A percentile compares a stretch with the other conserved stretches of the same genome.
These are phyloP conservation scores for Aspergillus ruber DNA, from an alignment of 2,329 filamentous ascomycete species.

Conservation along the genomic window DNA sequence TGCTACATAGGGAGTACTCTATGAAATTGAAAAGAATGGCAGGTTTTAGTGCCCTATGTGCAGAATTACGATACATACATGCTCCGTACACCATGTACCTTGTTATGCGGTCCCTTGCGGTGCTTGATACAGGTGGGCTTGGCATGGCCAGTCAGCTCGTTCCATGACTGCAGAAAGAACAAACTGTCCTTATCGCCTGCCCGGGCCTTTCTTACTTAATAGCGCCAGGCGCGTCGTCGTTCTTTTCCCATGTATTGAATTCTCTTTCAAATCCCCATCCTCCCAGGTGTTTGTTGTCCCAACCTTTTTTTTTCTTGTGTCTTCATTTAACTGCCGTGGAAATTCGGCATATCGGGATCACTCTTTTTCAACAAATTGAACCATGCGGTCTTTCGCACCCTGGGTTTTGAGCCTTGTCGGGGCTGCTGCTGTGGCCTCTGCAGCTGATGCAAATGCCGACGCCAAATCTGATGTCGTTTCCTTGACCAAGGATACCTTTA, in stretches of 20 bases:
- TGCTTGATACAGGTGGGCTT: constrained; percentile 10
- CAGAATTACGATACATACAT: background rate
- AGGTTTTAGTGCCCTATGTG: too few species aligned
- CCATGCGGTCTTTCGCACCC: constrained; percentile 36
- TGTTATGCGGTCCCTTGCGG: background rate
- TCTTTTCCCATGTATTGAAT: constrained; percentile 3
- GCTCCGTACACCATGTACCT: too few species aligned
- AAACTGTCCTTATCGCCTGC: constrained; percentile 34
- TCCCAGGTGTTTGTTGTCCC: constrained; percentile 2
- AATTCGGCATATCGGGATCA: background rate
- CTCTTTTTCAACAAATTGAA: background rate
- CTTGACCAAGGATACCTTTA: constrained; percentile 80
- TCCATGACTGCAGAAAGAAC: constrained; percentile 31
- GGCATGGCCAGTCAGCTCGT: constrained; percentile 22
- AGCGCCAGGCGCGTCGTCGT: background rate
- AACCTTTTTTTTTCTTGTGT: constrained; percentile 2
- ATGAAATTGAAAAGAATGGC: too few species aligned
- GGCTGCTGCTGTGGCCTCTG: constrained; percentile 29
- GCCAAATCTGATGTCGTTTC: constrained; percentile 68
- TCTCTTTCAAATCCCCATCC: constrained; percentile 3
- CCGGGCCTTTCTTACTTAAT: constrained; percentile 8
- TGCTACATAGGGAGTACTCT: too few species aligned
- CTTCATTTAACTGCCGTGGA: background rate
- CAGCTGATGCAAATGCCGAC: constrained; percentile 24
- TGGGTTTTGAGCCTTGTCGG: constrained; percentile 35